These are phyloP conservation scores for Tilletia setariae DNA, from an alignment of 1,284 basidiomycete genomes.

Conservation along the genomic window DNA sequence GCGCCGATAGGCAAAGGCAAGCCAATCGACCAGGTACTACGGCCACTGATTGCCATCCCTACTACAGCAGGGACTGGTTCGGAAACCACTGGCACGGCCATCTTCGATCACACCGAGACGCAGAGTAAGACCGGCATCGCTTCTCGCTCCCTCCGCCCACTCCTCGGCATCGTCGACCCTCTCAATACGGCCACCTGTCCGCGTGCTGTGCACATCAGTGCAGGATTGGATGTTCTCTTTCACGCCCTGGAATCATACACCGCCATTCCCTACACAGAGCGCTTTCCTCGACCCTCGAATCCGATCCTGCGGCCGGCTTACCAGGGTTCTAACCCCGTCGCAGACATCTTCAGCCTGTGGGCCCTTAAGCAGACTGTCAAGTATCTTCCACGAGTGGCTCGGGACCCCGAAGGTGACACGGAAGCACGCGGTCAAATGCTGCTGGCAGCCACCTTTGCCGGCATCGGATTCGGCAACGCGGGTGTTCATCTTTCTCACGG, in stretches of 20 bases:
- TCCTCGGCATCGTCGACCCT: conserved; percentile 80
- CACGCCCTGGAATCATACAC: conserved; percentile 91
- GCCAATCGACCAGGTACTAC: conserved; percentile 71
- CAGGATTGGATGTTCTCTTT: conserved; percentile 86
- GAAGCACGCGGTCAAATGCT: conserved; percentile 90
- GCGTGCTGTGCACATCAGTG: conserved; percentile 76
- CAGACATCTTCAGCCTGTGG: conserved; percentile 94
- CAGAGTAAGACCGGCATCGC: conserved; percentile 95
- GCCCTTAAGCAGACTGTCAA: conserved; percentile 85
- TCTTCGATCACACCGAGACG: conserved; percentile 71
- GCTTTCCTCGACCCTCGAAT: conserved; percentile 81
- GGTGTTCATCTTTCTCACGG: conserved; percentile 63
- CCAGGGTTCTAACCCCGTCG: conserved; percentile 89
- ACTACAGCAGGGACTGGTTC: conserved; percentile 89
- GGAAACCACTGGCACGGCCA: conserved; percentile 93
- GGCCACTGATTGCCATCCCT: conserved; percentile 86
- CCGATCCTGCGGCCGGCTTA: conserved; percentile 85
- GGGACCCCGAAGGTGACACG: conserved; percentile 66
- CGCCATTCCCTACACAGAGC: conserved; percentile 83
- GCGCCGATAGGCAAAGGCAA: conserved; percentile 90
- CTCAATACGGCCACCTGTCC: conserved; percentile 74
- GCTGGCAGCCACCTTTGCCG: conserved; percentile 63
- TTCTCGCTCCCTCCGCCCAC: conserved; percentile 81
- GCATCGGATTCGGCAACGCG: conserved; percentile 90
- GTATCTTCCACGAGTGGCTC: conserved; percentile 81